These are phyloP conservation scores for Lentinus brumalis DNA, from an alignment of 768 basidiomycete genomes.

Conservation along the genomic window DNA sequence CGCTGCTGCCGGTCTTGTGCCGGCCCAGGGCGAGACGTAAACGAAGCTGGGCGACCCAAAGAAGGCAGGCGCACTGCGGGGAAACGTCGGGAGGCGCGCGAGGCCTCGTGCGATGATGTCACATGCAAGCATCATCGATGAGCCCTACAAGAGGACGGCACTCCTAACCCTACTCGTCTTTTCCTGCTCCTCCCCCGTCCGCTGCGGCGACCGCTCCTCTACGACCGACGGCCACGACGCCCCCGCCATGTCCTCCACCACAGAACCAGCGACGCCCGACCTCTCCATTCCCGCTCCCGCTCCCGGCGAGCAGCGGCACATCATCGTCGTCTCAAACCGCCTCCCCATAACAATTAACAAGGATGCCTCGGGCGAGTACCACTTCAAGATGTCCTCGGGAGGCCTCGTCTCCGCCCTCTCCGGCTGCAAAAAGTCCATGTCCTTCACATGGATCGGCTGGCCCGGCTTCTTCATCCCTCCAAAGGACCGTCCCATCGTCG, in stretches of 20 bases:
- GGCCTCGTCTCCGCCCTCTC: constrained; percentile 96
- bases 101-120: constrained; percentile 17
- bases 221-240: neutral
- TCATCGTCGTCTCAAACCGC: constrained; percentile 95
- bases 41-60: neutral
- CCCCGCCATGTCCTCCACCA: constrained; percentile 12
- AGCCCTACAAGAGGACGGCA: constrained; percentile 18
- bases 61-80: constrained; percentile 2
- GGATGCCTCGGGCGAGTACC: constrained; percentile 89
- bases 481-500: constrained; percentile 89
- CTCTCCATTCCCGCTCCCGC: constrained; percentile 15
- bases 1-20: neutral
- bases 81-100: constrained; percentile 19
- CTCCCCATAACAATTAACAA: constrained; percentile 95
- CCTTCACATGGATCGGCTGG: constrained; percentile 98
- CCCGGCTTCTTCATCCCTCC: constrained; percentile 91
- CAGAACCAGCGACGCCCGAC: constrained; percentile 15
- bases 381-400: constrained; percentile 99
- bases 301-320: constrained; percentile 56
- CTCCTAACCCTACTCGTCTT: constrained; percentile 15
- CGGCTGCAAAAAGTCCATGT: constrained; percentile 97
- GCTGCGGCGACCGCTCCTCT: neutral
- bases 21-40: constrained; percentile 4
- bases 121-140: constrained; percentile 26
- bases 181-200: neutral